Evolutionary conservation across 2,329 filamentous ascomycete species (phyloP).

Genomic region (Dothiorella sarmentorum): DNA sequence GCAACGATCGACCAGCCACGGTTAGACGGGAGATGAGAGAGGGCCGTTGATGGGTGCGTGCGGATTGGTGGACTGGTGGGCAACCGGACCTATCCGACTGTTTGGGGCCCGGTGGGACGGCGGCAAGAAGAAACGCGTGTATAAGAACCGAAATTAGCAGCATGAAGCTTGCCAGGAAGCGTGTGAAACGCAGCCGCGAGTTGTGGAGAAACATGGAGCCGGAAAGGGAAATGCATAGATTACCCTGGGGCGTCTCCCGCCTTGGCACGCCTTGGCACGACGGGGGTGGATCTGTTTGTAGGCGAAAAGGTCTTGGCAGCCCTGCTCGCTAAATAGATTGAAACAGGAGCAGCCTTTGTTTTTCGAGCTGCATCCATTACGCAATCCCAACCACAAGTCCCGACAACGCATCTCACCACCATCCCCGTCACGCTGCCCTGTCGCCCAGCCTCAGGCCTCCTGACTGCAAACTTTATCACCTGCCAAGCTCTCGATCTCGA

Average conservation of each 20-base stretch:
- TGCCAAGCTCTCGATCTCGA: not conserved
- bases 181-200: not conserved
- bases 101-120: constrained; percentile 2
- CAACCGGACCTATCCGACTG: not conserved
- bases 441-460: not conserved
- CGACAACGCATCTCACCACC: no score
- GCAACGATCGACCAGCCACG: not conserved
- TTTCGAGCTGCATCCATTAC: not conserved
- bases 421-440: no score
- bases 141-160: constrained; percentile 6
- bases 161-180: not conserved
- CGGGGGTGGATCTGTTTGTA: constrained; percentile 9
- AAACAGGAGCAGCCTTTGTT: constrained; percentile 5
- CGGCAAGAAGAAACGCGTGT: not conserved
- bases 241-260: not conserved
- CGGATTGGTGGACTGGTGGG: not conserved
- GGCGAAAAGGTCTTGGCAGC: not conserved
- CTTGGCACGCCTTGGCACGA: not conserved
- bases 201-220: constrained; percentile 6
- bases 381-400: not conserved
- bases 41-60: not conserved
- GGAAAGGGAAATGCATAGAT: not conserved
- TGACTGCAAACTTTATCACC: not conserved
- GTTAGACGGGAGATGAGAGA: not conserved
- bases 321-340: not conserved